phyloP scores from a whole-genome alignment of 768 basidiomycete genomes.

The Boletus vermiculosoides region DNA sequence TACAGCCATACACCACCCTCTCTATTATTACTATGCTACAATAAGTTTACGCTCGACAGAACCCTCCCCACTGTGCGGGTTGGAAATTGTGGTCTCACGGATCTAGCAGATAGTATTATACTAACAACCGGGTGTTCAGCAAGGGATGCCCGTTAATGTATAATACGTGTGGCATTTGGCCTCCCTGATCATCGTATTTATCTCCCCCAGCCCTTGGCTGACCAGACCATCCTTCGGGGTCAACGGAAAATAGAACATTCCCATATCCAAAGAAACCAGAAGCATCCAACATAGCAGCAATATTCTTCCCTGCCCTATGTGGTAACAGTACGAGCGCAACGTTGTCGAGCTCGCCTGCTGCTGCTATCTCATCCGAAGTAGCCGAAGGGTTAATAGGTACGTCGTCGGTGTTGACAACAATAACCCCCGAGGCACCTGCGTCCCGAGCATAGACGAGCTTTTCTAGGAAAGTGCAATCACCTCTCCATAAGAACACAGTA shows the following conservation, averaged over 20 bases:
- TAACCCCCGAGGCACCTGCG: slow-evolving; percentile 73
- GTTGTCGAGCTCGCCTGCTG: slow-evolving; percentile 55
- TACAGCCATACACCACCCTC: too few species aligned
- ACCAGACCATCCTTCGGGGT: slow-evolving; percentile 35
- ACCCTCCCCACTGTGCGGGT: not conserved
- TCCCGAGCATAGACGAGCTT: slow-evolving; percentile 70
- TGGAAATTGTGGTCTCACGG: not conserved
- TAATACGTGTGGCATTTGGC: slow-evolving; percentile 50
- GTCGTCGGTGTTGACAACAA: slow-evolving; percentile 71
- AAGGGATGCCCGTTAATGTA: slow-evolving; percentile 77
- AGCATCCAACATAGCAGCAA: slow-evolving; percentile 55
- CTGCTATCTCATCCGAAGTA: slow-evolving; percentile 51
- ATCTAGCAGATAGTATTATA: slow-evolving; percentile 35
- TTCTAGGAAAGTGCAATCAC: slow-evolving; percentile 84
- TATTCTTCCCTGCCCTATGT: slow-evolving; percentile 47
- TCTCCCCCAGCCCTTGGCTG: slow-evolving; percentile 16
- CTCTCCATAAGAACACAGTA: slow-evolving; percentile 66
- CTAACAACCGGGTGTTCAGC: slow-evolving; percentile 69
- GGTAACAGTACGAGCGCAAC: slow-evolving; percentile 60
- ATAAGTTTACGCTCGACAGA: not conserved
- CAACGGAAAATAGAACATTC: slow-evolving; percentile 52
- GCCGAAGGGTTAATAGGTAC: slow-evolving; percentile 64
- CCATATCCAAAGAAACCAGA: slow-evolving; percentile 47
- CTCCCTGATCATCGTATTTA: slow-evolving; percentile 26
- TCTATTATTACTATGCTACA: not conserved